These are phyloP conservation scores for Alternaria tenuissima DNA, from an alignment of 2,329 filamentous ascomycete species.

Conservation along the genomic window DNA sequence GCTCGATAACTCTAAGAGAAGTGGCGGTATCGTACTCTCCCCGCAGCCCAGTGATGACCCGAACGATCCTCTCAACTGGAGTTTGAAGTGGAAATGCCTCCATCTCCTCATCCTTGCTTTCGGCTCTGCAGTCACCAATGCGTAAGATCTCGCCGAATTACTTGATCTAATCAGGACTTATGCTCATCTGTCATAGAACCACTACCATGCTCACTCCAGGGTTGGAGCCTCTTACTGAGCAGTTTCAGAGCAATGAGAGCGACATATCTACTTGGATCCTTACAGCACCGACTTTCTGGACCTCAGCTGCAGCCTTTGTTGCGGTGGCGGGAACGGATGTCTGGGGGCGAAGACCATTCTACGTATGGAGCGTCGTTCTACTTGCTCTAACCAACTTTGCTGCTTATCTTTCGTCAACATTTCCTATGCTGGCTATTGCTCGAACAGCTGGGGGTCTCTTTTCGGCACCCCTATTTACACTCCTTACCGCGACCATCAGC, in stretches of 20 bases:
- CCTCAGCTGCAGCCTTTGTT: slow-evolving; percentile 20
- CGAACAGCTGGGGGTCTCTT: slow-evolving; percentile 20
- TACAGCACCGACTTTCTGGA: slow-evolving; percentile 25
- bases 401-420: slow-evolving; percentile 16
- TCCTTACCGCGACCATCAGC: slow-evolving; percentile 21
- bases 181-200: slow-evolving; percentile 7
- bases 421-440: slow-evolving; percentile 15
- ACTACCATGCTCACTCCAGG: slow-evolving; percentile 24
- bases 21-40: slow-evolving; percentile 8
- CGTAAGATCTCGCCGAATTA: slow-evolving; percentile 10
- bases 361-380: slow-evolving; percentile 19
- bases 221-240: slow-evolving; percentile 14
- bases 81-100: slow-evolving; percentile 16
- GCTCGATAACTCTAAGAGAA: slow-evolving; percentile 11
- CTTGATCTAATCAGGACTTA: not conserved
- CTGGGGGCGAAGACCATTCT: slow-evolving; percentile 21
- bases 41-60: slow-evolving; percentile 12
- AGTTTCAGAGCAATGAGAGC: slow-evolving; percentile 18
- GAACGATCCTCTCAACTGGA: slow-evolving; percentile 25
- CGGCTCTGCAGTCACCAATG: slow-evolving; percentile 22
- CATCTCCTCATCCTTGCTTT: slow-evolving; percentile 21
- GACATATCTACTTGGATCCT: slow-evolving; percentile 21
- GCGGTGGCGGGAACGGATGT: slow-evolving; percentile 20
- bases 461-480: slow-evolving; percentile 22
- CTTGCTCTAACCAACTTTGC: slow-evolving; percentile 18